These are phyloP conservation scores for Theileria equi DNA, from an alignment of 169 alveolate species.

Conservation along the genomic window DNA sequence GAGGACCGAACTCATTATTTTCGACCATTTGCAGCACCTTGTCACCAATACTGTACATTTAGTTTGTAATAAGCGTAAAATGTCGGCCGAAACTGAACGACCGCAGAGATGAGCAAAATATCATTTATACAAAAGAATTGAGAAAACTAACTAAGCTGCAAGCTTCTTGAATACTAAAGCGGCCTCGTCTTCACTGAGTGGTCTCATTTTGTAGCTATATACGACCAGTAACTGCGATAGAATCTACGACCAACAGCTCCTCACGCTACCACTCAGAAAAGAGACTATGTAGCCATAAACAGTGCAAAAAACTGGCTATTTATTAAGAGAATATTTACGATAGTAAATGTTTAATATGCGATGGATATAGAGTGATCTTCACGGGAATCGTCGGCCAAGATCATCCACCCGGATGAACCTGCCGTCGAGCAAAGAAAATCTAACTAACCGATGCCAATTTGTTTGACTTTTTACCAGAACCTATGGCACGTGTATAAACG, in stretches of 20 bases:
- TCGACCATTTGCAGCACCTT: conserved; percentile 55
- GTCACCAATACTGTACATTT: conserved; percentile 48
- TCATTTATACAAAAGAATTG: background rate
- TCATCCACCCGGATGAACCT: no score
- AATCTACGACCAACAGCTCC: no score
- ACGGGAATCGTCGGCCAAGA: no score
- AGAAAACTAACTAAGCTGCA: conserved; percentile 38
- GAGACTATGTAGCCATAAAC: no score
- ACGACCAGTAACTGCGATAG: no score
- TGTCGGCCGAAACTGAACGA: no score
- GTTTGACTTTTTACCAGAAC: conserved; percentile 6
- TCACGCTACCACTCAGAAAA: no score
- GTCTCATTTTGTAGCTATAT: no score
- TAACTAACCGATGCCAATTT: no score
- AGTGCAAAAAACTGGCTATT: no score
- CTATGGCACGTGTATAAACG: background rate
- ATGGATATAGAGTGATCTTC: background rate
- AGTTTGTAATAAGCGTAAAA: background rate
- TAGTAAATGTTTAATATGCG: background rate
- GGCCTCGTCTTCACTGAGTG: conserved; percentile 67
- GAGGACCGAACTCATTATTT: conserved; percentile 35
- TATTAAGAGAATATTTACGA: no score
- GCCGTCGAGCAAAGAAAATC: no score
- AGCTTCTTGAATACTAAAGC: conserved; percentile 59
- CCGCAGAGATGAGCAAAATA: background rate